A percentile compares a stretch with the other conserved stretches of the same genome.
Conservation (phyloP, 177 flowering plant species). For the Telopea speciosissima region DNA sequence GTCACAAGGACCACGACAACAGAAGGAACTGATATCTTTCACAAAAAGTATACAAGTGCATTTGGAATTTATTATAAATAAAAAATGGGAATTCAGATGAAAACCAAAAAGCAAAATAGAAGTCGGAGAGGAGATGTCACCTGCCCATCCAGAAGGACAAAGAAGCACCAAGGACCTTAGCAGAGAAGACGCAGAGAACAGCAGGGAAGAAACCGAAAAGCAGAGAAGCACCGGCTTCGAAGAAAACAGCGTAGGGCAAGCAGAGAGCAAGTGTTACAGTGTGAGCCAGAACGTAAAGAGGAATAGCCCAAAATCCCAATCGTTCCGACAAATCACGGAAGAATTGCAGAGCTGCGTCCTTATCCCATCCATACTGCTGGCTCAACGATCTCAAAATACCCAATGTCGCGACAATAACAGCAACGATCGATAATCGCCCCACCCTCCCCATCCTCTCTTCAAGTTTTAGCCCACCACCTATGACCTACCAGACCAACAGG, state of each 20-base stretch:
- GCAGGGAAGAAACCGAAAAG: constrained; percentile 85
- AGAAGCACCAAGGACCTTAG: constrained; percentile 87
- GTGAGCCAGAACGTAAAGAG: constrained; percentile 61
- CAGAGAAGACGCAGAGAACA: constrained; percentile 80
- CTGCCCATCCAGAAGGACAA: constrained; percentile 92
- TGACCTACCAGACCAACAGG: no score
- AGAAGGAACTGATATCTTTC: no score
- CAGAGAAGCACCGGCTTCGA: constrained; percentile 86
- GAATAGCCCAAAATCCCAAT: constrained; percentile 83
- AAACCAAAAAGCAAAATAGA: neutral
- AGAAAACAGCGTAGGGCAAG: constrained; percentile 83
- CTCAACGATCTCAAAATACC: constrained; percentile 18
- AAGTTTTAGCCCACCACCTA: no score
- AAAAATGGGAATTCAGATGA: neutral
- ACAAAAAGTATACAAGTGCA: neutral
- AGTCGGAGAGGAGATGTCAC: constrained; percentile 19
- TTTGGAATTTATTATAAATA: neutral
- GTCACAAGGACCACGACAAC: no score
- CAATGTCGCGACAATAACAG: constrained; percentile 15
- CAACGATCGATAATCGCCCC: constrained; percentile 16
- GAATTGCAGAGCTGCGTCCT: constrained; percentile 31
- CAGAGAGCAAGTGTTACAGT: constrained; percentile 77
- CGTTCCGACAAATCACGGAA: constrained; percentile 43
- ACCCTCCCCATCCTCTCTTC: constrained; percentile 9
- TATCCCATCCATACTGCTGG: constrained; percentile 46